phyloP scores from a whole-genome alignment of 495 filamentous ascomycete genomes.

The Xylaria bambusicola region DNA sequence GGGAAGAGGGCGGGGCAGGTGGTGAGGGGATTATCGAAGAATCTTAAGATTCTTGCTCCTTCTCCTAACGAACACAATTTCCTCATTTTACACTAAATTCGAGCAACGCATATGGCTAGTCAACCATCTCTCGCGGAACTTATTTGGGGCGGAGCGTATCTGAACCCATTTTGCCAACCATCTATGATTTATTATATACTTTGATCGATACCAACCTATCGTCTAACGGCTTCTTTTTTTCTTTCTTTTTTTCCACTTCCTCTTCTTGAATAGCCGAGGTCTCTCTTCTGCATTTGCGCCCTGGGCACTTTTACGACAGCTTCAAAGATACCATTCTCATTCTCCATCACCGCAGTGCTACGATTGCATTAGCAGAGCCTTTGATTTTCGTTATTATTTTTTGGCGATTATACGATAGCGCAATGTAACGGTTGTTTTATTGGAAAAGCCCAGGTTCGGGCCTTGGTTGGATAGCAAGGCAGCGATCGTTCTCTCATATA shows the following conservation, averaged over 20 bases:
- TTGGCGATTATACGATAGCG: conserved; percentile 4
- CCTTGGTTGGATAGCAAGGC: background rate
- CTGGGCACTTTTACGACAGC: background rate
- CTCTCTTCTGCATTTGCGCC: conserved; percentile 13
- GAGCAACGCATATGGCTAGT: conserved; percentile 13
- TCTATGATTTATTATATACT: background rate
- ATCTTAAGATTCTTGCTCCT: conserved; percentile 38
- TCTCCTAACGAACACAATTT: background rate
- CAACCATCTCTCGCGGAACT: conserved; percentile 26
- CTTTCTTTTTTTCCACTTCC: background rate
- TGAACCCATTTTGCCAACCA: conserved; percentile 3
- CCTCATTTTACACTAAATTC: conserved; percentile 14
- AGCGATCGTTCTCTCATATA: background rate
- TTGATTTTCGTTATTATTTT: too few species aligned
- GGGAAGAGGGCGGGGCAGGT: conserved; percentile 67
- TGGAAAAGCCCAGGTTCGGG: conserved; percentile 16
- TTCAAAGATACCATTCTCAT: conserved; percentile 20
- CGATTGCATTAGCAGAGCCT: background rate
- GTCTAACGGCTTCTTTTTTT: background rate
- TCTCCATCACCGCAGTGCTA: conserved; percentile 6
- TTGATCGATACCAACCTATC: background rate
- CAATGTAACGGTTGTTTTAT: conserved; percentile 14
- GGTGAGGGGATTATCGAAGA: conserved; percentile 84
- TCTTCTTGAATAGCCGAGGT: conserved; percentile 17
- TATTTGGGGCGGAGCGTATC: conserved; percentile 25